Evolutionary conservation across 768 basidiomycete genomes (phyloP), one percentile per base, ranked within the genome.

Genomic region (Collybia nuda): DNA sequence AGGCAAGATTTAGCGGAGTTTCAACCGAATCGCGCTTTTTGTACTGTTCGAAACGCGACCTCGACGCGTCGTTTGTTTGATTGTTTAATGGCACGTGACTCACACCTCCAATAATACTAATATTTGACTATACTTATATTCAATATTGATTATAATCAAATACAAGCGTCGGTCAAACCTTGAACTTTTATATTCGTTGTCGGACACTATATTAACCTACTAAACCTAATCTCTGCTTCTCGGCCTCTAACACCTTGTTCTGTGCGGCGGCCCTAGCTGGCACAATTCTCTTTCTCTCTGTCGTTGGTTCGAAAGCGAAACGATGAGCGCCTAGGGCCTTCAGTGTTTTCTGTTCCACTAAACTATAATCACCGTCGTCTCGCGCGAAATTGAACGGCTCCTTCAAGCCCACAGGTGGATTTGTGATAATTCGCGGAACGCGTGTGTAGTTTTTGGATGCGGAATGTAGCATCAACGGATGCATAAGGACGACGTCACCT

Each of bases 381-480:
- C 77, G 67, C 36, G 70, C 57, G 56, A 83, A 81, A 29, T 74
- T 69, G 64, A 85, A 85, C 18, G 83, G 82, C 51, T 76, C 67
- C 44, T 70, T 73, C 44, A 84, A 65, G 32, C 75, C 66, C 6
- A 84, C 81, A 3, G 83, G 82, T 47, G 84, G 84, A 55, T 86
- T 86, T 39, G 83, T 84, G 60, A 86, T 86, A 47, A 86, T 69
- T 53, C 83, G 71, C 21, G 78, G 80, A 17, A 73, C 64, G 21
- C 84, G 77, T 36, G 77, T 66, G 56, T 78, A 68, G 60, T 85
- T 86, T 62, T 77, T 80, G 26, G 80, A 79, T 9, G 83, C 83
- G 11, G 82, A 79, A 57, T 85, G 85, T 55, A 84, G 62, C 81
- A 85, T 85, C 44, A 85, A 63, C 11, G 83, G 81, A 63, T 85